phyloP scores from a whole-genome alignment of 108 stramenopile species.

The Fragilariopsis cylindrus region DNA sequence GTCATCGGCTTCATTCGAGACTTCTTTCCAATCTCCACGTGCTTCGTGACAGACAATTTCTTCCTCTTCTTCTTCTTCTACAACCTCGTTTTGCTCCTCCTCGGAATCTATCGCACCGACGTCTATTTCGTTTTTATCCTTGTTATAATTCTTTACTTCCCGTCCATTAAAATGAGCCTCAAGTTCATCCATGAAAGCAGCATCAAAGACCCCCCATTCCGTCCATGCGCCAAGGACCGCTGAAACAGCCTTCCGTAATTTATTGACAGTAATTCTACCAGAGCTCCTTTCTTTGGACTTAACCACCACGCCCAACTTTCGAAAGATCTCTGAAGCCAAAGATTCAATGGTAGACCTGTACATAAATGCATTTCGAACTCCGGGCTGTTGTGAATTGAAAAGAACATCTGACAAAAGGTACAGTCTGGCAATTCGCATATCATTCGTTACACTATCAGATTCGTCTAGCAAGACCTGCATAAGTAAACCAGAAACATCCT shows the following conservation, averaged over 20 bases:
- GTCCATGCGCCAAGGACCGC: slow-evolving; percentile 82
- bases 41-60: slow-evolving; percentile 14
- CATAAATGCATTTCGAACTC: slow-evolving; percentile 81
- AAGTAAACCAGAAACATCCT: slow-evolving; percentile 64
- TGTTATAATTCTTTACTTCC: slow-evolving; percentile 31
- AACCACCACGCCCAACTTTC: slow-evolving; percentile 45
- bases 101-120: neutral
- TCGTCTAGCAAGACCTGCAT: slow-evolving; percentile 60
- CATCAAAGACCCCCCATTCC: slow-evolving; percentile 83
- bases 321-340: slow-evolving; percentile 84
- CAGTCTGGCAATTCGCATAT: slow-evolving; percentile 72
- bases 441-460: slow-evolving; percentile 40
- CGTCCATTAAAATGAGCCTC: slow-evolving; percentile 72
- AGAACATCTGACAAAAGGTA: slow-evolving; percentile 82
- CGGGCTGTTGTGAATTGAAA: slow-evolving; percentile 90
- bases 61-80: slow-evolving; percentile 18
- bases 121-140: neutral
- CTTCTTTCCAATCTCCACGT: slow-evolving; percentile 42
- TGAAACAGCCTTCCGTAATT: slow-evolving; percentile 62
- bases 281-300: neutral
- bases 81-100: neutral
- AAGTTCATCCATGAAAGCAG: slow-evolving; percentile 73
- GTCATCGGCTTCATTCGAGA: slow-evolving; percentile 15
- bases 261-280: slow-evolving; percentile 78
- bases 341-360: slow-evolving; percentile 80